Evolutionary conservation across 352 stramenopile genomes (phyloP), one percentile per base, ranked within the genome.

Genomic region (Pythium vanterpoolii): DNA sequence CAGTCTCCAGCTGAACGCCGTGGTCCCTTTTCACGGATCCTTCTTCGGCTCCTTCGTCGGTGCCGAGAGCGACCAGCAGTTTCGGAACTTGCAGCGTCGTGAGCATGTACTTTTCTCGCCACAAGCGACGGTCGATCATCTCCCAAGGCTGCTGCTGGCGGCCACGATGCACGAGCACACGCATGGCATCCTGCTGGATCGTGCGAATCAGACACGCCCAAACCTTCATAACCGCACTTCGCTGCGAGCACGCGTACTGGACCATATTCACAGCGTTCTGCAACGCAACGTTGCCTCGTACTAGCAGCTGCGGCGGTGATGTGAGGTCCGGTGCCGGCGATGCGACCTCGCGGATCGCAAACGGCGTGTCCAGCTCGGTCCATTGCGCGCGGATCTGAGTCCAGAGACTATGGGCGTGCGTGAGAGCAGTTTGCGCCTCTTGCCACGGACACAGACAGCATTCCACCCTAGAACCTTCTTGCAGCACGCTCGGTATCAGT

Each of bases 181-280:
- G 74, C 11, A 87, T 58, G 2, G 76, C 69, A 38, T 87, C 76
- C 62, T 87, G 74, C 26, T 87, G 76, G 27, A 87, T 69, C 24
- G 72, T 77, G 42, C 79, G 76, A 47, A 83, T 71, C 6, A 90
- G 38, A 61, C 74, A 85, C 1, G 60, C 57, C 78, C 76, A 90
- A 0, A 74, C 64, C 23, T 80, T 75, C 65, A 85, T 71, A 0
- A 68, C 56, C 7, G 59, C 67, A 21, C 64, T 73, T n/a, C 80
- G 72, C 59, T 86, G 84, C 6, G 80, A 79, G 27, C 78, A 88
- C 36, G 74, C 80, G 36, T 89, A 90, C 47, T 88, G 80, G 0
- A 89, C 80, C 53, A 75, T 88, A 43, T 87, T 79, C 11, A 90
- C 73, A 5, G 80, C 80, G 46, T 89, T 90, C 53, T 90, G 80